Conservation (phyloP, 495 filamentous ascomycete species). For the Aspergillus conjunctus region DNA sequence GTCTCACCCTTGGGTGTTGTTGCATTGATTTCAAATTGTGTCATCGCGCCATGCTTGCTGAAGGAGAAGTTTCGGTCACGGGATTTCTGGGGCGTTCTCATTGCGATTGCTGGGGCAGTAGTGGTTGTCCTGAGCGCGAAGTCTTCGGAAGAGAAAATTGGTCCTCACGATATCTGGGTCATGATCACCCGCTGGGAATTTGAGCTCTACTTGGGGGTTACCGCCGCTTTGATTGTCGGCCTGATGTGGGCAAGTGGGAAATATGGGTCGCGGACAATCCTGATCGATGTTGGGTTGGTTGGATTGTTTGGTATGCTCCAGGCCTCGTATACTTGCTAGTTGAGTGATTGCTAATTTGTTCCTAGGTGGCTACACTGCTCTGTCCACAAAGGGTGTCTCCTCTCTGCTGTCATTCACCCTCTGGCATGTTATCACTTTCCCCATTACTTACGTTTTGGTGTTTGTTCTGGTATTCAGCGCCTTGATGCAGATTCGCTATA, state of each 20-base stretch:
- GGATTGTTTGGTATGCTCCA: slow-evolving; percentile 76
- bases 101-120: slow-evolving; percentile 85
- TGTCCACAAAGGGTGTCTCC: slow-evolving; percentile 94
- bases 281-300: slow-evolving; percentile 92
- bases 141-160: slow-evolving; percentile 84
- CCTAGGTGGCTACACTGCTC: slow-evolving; percentile 86
- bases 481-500: slow-evolving; percentile 91
- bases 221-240: slow-evolving; percentile 65
- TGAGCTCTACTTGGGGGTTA: slow-evolving; percentile 83
- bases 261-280: slow-evolving; percentile 80
- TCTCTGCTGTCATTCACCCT: slow-evolving; percentile 89
- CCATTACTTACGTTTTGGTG: slow-evolving; percentile 82
- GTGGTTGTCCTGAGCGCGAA: slow-evolving; percentile 92
- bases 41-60: slow-evolving; percentile 90
- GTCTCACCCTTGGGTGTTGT: slow-evolving; percentile 97
- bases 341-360: slow-evolving; percentile 32
- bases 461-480: slow-evolving; percentile 79
- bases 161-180: slow-evolving; percentile 85
- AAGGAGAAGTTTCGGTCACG: slow-evolving; percentile 83
- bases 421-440: slow-evolving; percentile 84
- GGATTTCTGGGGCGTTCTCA: slow-evolving; percentile 85
- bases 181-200: slow-evolving; percentile 90
- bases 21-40: slow-evolving; percentile 90
- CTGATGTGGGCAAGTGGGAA: slow-evolving; percentile 80
- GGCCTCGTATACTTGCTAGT: background rate